Evolutionary conservation across 306 rosid species (phyloP), one percentile per base, ranked within the genome.

Genomic region (Cucumis hystrix): DNA sequence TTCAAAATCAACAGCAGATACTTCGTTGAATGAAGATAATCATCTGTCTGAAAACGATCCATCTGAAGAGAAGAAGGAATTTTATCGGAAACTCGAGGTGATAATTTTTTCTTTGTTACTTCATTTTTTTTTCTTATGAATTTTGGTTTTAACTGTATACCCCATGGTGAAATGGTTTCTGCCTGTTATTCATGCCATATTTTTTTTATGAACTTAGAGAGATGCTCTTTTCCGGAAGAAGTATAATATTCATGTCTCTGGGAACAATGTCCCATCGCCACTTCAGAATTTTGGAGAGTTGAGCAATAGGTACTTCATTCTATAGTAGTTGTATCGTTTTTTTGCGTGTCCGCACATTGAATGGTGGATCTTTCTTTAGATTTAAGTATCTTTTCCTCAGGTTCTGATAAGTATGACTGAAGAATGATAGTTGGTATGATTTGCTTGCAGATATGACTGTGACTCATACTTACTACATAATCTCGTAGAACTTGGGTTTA

Each of bases 71-170:
- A 92, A 85, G 76, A 95, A 89, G 88, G 91, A 95, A 75, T 76
- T 85, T 5, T 59, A 90, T 81, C 84, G 79, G 78, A 91, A 95
- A 74, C 92, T 86, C 4, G 99, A 95, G 99, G 99, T 95, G 57
- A 25, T 70, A 47, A 43, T 70, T 47, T 7, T 13, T 13, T 63
- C 33, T 45, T 6, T 70, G 55, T 11, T 45, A 47, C 40, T 21
- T 70, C 28, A 10, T 45, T 14, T 33, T 12, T 52, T 57, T 23
- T 49, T 77, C 37, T 23, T 74, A 12, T 49, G 56, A 57, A 37
- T 13, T 67, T 6, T 47, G 28, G 20, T 15, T 10, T 6, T 5
- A 51, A 57, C 72, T 43, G 17, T 6, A 0, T 82, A 30, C 30
- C 14, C 15, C 12, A 47, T 47, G 6, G 54, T 47, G 54, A 4